Evolutionary conservation across 306 rosid species (phyloP), one percentile per base, ranked within the genome.

Genomic region (Fragaria ananassa): DNA sequence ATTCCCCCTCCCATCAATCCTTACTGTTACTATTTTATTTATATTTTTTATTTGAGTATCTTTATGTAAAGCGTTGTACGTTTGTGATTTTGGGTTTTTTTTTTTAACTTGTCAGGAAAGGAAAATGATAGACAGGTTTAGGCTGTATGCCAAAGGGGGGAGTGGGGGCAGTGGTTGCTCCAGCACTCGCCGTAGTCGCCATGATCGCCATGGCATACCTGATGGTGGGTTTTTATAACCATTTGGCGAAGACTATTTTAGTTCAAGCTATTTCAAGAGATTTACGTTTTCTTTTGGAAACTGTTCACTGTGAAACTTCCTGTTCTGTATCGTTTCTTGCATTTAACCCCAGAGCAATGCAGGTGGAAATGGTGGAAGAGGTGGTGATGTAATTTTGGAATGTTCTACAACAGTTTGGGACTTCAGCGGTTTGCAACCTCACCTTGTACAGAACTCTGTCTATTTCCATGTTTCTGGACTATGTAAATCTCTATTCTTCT

Each of bases 321-420:
- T 63, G 37, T 21, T 11, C 31, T 71, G 42, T 29, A 17, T 54
- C 74, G 4, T 45, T 75, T 75, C 41, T 34, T 79, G 54, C 45
- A 27, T 70, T 29, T 68, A 4, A 77, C 73, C 72, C 15, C 7
- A 57, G 66, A 77, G 66, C 83, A 69, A 84, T 78, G 61, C 69
- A 95, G 97, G 98, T 85, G 97, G 92, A 50, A 87, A 83, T 84
- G 98, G 97, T 54, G 96, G 97, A 62, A 90, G 88, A 81, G 98
- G 99, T 0, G 98, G 98, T 44, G 96, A 92, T 71, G 96, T 95
- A 77, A 88, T 95, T 77, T 78, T 95, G 81, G 89, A 92, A 85
- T 88, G 97, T 80, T 90, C 97, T 78, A 83, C 84, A 29, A 81
- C 86, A 72, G 86, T 90, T 82, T 92, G 97, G 97, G 99, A 95